Conservation (phyloP, 495 filamentous ascomycete genomes). For the Xanthoparmelia taractica region DNA sequence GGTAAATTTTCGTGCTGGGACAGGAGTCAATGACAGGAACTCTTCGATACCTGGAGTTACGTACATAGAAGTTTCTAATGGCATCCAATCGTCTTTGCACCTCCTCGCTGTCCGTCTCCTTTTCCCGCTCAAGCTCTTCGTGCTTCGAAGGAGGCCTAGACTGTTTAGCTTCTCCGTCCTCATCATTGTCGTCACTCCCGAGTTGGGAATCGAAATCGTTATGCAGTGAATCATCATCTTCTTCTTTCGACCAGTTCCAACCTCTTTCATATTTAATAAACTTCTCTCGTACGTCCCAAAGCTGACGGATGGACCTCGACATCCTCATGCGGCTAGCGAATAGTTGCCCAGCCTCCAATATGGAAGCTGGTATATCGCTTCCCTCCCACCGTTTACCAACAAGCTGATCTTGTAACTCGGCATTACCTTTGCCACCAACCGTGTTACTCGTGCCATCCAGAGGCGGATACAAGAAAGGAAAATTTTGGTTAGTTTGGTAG, state of each 20-base stretch:
- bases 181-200: conserved; percentile 24
- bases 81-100: conserved; percentile 60
- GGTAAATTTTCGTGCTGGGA: conserved; percentile 63
- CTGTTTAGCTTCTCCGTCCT: conserved; percentile 29
- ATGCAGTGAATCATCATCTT: conserved; percentile 35
- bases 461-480: conserved; percentile 94
- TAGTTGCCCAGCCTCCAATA: conserved; percentile 88
- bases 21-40: conserved; percentile 23
- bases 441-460: conserved; percentile 73
- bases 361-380: conserved; percentile 82
- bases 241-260: conserved; percentile 49
- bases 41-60: conserved; percentile 29
- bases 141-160: conserved; percentile 27
- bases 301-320: conserved; percentile 80
- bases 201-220: conserved; percentile 14
- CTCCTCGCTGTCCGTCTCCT: conserved; percentile 50
- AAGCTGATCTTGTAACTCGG: conserved; percentile 63
- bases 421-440: conserved; percentile 76
- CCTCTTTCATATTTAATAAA: conserved; percentile 89
- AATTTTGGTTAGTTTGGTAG: conserved; percentile 98
- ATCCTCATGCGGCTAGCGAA: conserved; percentile 85
- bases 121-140: conserved; percentile 34
- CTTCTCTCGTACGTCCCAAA: conserved; percentile 87
- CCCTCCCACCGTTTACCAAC: conserved; percentile 82
- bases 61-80: conserved; percentile 79